These are phyloP conservation scores for Lavandula angustifolia DNA, from an alignment of 257 asterid genomes.

Conservation along the genomic window DNA sequence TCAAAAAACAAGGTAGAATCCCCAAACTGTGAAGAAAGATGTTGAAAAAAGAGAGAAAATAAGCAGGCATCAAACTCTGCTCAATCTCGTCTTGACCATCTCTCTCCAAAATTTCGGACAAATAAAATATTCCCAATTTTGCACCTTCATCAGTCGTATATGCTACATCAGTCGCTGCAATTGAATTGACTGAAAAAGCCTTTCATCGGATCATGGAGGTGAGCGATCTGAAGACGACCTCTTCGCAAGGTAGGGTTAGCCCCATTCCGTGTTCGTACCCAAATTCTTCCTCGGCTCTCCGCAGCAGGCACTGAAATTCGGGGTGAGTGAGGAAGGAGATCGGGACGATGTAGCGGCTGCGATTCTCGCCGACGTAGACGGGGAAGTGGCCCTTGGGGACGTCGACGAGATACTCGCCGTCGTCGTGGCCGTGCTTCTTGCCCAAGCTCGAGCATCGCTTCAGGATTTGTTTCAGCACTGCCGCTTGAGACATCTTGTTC, in stretches of 20 bases:
- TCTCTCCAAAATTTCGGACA: constrained; percentile 29
- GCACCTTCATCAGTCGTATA: too few relatives aligned
- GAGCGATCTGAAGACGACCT: constrained; percentile 41
- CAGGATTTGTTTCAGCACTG: constrained; percentile 43
- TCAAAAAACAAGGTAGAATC: not conserved
- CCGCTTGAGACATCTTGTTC: constrained; percentile 36
- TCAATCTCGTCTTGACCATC: constrained; percentile 38
- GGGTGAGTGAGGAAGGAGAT: constrained; percentile 48
- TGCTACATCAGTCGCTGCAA: too few relatives aligned
- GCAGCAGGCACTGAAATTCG: constrained; percentile 47
- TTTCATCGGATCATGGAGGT: constrained; percentile 40
- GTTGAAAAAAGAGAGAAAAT: constrained; percentile 30
- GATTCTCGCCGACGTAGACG: constrained; percentile 49
- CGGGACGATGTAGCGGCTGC: constrained; percentile 50
- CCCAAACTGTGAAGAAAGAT: constrained; percentile 18
- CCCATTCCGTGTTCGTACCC: constrained; percentile 56
- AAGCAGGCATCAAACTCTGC: not conserved
- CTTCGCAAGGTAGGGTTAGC: constrained; percentile 53
- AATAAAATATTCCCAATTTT: too few relatives aligned
- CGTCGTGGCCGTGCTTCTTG: constrained; percentile 39
- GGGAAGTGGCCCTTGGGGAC: constrained; percentile 57
- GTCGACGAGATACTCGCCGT: constrained; percentile 43
- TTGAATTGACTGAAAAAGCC: too few relatives aligned
- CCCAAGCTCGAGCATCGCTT: constrained; percentile 50
- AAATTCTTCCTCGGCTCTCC: constrained; percentile 48